A percentile compares a stretch with the other conserved stretches of the same genome.
Conservation (phyloP, 371 early-diverging fungal species). For the Zychaea mexicana region DNA sequence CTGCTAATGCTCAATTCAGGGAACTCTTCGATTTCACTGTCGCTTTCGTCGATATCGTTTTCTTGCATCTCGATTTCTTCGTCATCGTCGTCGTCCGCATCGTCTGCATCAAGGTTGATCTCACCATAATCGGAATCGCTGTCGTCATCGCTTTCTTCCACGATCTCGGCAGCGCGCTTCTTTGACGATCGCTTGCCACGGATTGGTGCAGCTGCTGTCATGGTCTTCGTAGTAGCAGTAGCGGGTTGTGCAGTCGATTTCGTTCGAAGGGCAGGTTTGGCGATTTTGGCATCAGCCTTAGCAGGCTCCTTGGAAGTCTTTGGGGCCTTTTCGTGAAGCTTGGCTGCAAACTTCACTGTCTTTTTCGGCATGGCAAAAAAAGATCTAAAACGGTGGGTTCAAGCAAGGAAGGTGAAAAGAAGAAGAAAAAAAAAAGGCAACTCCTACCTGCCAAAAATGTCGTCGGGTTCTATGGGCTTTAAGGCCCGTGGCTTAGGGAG, state of each 20-base stretch:
- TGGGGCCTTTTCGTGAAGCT: not conserved
- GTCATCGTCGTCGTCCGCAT: conserved; percentile 52
- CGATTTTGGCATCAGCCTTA: not conserved
- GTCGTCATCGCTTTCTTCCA: conserved; percentile 39
- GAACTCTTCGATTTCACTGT: conserved; percentile 44
- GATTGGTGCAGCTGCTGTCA: too few relatives aligned
- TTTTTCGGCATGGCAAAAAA: not conserved
- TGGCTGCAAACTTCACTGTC: not conserved
- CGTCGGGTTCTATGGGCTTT: too few relatives aligned
- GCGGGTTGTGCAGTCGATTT: not conserved
- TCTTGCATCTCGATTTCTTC: conserved; percentile 13
- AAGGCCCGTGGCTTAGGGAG: too few relatives aligned
- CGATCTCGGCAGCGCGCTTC: conserved; percentile 20
- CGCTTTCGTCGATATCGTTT: conserved; percentile 9
- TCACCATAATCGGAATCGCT: conserved; percentile 48
- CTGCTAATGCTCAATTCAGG: conserved; percentile 44
- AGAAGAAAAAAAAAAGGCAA: not conserved
- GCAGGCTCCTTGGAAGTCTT: not conserved
- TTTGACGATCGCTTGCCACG: conserved; percentile 8
- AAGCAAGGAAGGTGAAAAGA: not conserved
- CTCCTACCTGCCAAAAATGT: too few relatives aligned
- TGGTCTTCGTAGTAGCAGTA: not conserved
- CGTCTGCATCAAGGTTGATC: conserved; percentile 20
- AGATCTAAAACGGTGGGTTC: too few relatives aligned
- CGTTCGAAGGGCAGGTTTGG: not conserved